phyloP scores from a whole-genome alignment of 495 filamentous ascomycete species.

The Elasticomyces elasticus region DNA sequence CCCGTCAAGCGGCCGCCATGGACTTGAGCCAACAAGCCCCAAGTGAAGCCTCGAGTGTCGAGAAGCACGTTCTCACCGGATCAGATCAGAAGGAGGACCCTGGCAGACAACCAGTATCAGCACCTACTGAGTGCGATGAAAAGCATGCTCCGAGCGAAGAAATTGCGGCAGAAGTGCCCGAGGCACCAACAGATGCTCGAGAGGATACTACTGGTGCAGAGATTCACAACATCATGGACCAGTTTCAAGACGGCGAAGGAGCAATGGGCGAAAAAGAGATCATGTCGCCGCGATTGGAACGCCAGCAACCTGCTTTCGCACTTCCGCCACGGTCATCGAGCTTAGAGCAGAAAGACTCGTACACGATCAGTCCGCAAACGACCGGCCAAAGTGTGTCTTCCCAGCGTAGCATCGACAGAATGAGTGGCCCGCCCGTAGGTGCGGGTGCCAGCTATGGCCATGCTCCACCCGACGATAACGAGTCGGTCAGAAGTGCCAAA shows the following conservation, averaged over 20 bases:
- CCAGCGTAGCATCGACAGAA: not conserved
- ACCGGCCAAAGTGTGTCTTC: slow-evolving; percentile 15
- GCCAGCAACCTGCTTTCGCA: slow-evolving; percentile 60
- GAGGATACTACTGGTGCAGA: slow-evolving; percentile 52
- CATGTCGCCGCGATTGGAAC: slow-evolving; percentile 69
- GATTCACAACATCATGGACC: slow-evolving; percentile 94
- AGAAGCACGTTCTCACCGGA: no score
- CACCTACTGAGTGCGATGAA: slow-evolving; percentile 15
- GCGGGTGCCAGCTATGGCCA: slow-evolving; percentile 1
- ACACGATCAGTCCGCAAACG: slow-evolving; percentile 18
- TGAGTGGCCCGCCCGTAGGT: not conserved
- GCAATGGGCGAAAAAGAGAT: slow-evolving; percentile 63
- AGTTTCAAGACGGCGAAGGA: slow-evolving; percentile 47
- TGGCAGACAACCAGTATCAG: not conserved
- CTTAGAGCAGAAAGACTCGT: slow-evolving; percentile 53
- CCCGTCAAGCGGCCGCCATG: slow-evolving; percentile 14
- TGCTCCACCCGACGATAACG: slow-evolving; percentile 24
- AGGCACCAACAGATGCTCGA: slow-evolving; percentile 10
- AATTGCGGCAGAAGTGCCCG: not conserved
- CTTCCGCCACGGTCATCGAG: slow-evolving; percentile 80
- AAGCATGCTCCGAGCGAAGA: slow-evolving; percentile 14
- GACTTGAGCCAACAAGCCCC: not conserved
- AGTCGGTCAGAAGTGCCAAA: slow-evolving; percentile 29
- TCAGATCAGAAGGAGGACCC: slow-evolving; percentile 1
- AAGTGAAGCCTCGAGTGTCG: not conserved